Base-by-base conservation (phyloP, 2,329 filamentous ascomycete species). In the Fusarium lateritium region DNA sequence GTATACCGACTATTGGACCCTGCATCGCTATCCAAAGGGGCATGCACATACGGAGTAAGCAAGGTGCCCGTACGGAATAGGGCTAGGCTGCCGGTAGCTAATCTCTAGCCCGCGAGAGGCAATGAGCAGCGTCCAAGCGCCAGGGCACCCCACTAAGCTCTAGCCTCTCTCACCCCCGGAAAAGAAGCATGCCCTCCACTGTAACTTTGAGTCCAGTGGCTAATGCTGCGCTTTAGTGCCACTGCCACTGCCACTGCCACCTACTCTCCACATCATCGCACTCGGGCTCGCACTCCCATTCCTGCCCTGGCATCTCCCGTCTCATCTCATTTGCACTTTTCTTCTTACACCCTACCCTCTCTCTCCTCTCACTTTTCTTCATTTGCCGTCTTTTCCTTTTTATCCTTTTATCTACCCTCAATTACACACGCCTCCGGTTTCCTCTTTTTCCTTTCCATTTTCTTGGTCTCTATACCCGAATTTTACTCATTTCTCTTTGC, bases 401-500 rank as follows among this genome's bases (percentile, higher is more conserved):
- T 42, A 36, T 17, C 36, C 46, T 44, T 56, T 57, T 26, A 34
- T 38, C 44, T 43, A 46, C 31, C 36, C 38, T 46, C 44, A 17
- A 50, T 47, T 45, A 56, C 46, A 38, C 19, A 47, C 50, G 19
- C 43, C 33, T n/a, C 38, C 34, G 52, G 46, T 31, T 56, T 60
- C 36, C 33, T 58, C 67, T 28, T 51, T 61, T 42, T 57, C 57
- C 42, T 34, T 28, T 65, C 59, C 45, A 36, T 49, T 44, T 36
- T 47, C 51, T 46, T 51, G 63, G 52, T 62, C 40, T 53, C 52
- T 38, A 46, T 33, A 21, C 42, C 55, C 51, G 49, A 49, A 47
- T 46, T 28, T 46, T 56, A n/a, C 54, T 65, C 62, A 43, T 53
- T 57, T 71, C 71, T 75, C 71, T 56, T 74, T 73, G 69, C 73